phyloP scores from a whole-genome alignment of 345 rosid species.

The Populus ilicifolia region DNA sequence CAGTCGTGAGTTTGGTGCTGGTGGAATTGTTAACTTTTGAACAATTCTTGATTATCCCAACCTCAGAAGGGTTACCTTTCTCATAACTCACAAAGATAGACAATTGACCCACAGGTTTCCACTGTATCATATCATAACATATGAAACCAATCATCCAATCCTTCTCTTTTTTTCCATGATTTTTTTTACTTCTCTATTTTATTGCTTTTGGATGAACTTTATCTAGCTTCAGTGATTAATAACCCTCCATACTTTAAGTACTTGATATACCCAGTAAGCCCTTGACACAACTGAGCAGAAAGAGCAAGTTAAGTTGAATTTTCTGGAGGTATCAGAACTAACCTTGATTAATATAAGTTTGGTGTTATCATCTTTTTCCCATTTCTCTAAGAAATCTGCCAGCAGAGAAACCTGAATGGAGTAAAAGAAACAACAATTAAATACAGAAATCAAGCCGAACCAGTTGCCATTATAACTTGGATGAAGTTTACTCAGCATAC shows the following conservation, averaged over 20 bases:
- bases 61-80: no score
- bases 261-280: background rate
- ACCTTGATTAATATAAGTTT: slow-evolving; percentile 77
- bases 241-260: background rate
- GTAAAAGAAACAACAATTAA: background rate
- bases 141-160: no score
- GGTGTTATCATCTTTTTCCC: slow-evolving; percentile 66
- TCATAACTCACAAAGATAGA: no score
- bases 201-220: no score
- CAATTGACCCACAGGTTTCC: background rate
- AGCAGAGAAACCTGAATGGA: slow-evolving; percentile 60
- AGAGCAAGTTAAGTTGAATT: background rate
- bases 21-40: no score
- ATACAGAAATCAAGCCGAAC: background rate
- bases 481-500: slow-evolving; percentile 33
- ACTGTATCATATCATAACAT: background rate
- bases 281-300: no score
- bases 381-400: slow-evolving; percentile 68
- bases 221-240: no score
- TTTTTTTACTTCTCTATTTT: no score
- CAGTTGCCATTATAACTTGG: background rate
- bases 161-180: no score
- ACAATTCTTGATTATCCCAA: no score
- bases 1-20: no score
- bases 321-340: slow-evolving; percentile 1